Evolutionary conservation across 305 asterid species (phyloP), one percentile per base, ranked within the genome.

Genomic region (Fraxinus sp.): DNA sequence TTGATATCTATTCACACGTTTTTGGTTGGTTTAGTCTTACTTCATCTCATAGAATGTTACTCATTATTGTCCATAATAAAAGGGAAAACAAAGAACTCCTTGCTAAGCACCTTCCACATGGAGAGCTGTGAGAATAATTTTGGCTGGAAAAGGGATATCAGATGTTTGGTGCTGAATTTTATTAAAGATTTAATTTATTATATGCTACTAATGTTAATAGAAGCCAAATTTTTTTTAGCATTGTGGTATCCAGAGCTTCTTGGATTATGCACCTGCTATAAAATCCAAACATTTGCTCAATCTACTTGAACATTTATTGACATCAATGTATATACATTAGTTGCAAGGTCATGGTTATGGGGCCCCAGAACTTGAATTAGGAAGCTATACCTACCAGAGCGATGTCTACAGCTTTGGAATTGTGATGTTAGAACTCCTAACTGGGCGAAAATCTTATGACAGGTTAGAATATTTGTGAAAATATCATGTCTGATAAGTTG

Each of bases 371-470:
- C 97, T 96, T 14, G 99, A 94, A 86, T 83, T 87, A 37, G 99
- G 98, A 81, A 87, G 89, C 87, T 94, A 93, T 85, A 88, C 98
- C 8, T 83, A 44, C 78, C 95, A 91, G 82, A 96, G 97, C 39
- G 99, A 94, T 84, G 97, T 96, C 75, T 96, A 94, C 81, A 94
- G 98, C 92, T 96, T 96, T 72, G 99, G 99, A 81, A 97, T 96
- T 9, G 93, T 96, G 39, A 89, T 96, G 97, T 81, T 96, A 68
- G 97, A 90, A 73, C 97, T 96, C 78, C 89, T 96, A 52, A 94
- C 99, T 0, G 99, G 99, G 64, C 89, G 95, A 85, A 92, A 91
- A 89, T 87, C 98, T 46, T 83, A 85, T 7, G 97, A 96, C 95
- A 91, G 99, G 99, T 96, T 57, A 84, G 39, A 30, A 44, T 76